phyloP scores from a whole-genome alignment of 352 stramenopile genomes.

The Phytopythium chamaehyphon region DNA sequence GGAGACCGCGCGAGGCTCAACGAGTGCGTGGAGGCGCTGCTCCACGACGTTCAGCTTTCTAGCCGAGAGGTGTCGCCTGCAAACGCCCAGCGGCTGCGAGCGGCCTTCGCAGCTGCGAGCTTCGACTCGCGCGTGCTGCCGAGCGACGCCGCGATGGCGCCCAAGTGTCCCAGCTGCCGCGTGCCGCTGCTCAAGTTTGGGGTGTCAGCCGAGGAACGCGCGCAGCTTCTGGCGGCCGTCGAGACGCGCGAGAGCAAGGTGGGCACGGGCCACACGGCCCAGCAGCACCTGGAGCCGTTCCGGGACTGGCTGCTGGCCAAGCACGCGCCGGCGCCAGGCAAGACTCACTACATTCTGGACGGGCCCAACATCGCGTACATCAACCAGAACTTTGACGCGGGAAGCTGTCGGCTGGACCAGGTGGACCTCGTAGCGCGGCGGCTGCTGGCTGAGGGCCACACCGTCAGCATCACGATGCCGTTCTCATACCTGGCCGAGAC shows the following conservation, averaged over 20 bases:
- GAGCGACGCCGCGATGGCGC: conserved; percentile 35
- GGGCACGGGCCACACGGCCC: conserved; percentile 29
- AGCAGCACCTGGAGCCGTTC: conserved; percentile 60
- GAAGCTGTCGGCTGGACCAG: conserved; percentile 93
- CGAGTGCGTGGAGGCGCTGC: conserved; percentile 52
- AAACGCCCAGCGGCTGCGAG: conserved; percentile 38
- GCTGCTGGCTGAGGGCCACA: conserved; percentile 73
- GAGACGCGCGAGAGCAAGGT: conserved; percentile 51
- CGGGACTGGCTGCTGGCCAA: conserved; percentile 53
- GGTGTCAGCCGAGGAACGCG: conserved; percentile 31
- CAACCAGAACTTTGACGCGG: conserved; percentile 93
- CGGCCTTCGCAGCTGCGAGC: conserved; percentile 32
- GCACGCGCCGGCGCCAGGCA: conserved; percentile 14
- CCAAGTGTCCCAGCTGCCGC: conserved; percentile 36
- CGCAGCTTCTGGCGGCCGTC: conserved; percentile 49
- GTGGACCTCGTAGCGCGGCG: conserved; percentile 90
- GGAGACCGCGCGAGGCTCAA: conserved; percentile 15
- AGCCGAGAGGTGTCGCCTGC: conserved; percentile 45
- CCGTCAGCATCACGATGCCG: conserved; percentile 78
- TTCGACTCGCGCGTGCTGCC: conserved; percentile 31
- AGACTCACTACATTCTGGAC: conserved; percentile 91
- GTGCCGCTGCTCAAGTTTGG: conserved; percentile 37
- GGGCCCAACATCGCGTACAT: conserved; percentile 98
- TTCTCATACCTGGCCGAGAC: conserved; percentile 57
- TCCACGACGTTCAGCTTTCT: conserved; percentile 53